Conservation (phyloP, 1,139 yeast species). For the Kazachstania sp. region DNA sequence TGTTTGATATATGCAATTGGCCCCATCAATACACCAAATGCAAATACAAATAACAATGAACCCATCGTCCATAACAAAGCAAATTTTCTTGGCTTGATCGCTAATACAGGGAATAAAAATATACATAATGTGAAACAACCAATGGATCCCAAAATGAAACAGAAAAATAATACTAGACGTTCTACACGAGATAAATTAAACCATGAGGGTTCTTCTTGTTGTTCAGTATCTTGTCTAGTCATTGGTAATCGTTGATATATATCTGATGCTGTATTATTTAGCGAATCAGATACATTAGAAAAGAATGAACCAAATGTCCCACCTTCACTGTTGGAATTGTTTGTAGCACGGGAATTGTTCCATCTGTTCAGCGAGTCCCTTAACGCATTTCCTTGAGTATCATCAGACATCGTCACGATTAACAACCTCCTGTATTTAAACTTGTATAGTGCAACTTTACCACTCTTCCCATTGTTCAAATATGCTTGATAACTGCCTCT, state of each 20-base stretch:
- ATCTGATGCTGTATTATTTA: conserved; percentile 37
- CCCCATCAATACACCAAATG: conserved; percentile 90
- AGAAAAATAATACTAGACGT: conserved; percentile 65
- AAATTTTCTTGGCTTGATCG: conserved; percentile 84
- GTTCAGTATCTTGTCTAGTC: conserved; percentile 39
- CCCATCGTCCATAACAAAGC: conserved; percentile 91
- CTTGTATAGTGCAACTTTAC: not conserved
- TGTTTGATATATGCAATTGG: conserved; percentile 73
- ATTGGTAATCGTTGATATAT: conserved; percentile 47
- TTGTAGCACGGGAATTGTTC: conserved; percentile 26
- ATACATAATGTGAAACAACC: conserved; percentile 78
- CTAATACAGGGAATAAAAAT: conserved; percentile 79
- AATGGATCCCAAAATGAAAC: conserved; percentile 66
- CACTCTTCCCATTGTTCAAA: not conserved
- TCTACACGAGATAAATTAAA: conserved; percentile 65
- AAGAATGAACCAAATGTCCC: conserved; percentile 16
- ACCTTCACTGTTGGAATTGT: not conserved
- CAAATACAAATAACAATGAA: conserved; percentile 71
- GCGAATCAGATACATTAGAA: conserved; percentile 34
- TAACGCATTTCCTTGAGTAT: conserved; percentile 15
- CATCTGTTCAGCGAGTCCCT: conserved; percentile 35
- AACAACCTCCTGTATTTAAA: not conserved
- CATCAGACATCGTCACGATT: not conserved
- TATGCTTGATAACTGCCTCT: not conserved
- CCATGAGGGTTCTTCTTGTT: conserved; percentile 47